Conservation (phyloP, 139 green algal species). For the Zygnema circumcarinatum region DNA sequence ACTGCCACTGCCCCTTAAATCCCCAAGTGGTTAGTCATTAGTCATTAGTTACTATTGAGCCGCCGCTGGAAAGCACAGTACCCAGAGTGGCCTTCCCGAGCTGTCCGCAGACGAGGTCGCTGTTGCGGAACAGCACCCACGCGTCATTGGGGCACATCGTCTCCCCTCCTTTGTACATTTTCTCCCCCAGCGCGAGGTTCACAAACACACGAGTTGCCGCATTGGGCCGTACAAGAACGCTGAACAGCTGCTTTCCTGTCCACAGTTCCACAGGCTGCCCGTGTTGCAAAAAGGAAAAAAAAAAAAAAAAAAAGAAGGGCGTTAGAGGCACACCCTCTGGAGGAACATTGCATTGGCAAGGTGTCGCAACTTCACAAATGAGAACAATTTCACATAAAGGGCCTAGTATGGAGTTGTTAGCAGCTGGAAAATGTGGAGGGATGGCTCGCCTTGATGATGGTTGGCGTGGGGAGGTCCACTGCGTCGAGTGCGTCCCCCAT, state of each 20-base stretch:
- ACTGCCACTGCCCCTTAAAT: too few relatives aligned
- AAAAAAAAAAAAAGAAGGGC: neutral
- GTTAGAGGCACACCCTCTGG: neutral
- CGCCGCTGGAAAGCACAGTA: neutral
- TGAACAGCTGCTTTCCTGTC: constrained; percentile 98
- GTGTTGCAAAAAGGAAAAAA: neutral
- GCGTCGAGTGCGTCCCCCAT: constrained; percentile 77
- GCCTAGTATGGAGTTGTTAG: too few relatives aligned
- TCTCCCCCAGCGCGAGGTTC: constrained; percentile 89
- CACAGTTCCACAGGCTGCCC: constrained; percentile 93
- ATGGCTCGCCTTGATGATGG: constrained; percentile 63
- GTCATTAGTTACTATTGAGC: too few relatives aligned
- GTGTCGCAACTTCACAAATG: too few relatives aligned
- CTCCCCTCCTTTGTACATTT: constrained; percentile 81
- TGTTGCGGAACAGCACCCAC: constrained; percentile 91
- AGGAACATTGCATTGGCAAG: neutral
- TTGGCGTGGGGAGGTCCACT: constrained; percentile 72
- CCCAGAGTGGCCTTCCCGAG: constrained; percentile 93
- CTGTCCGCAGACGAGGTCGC: constrained; percentile 74
- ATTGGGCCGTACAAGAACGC: constrained; percentile 74
- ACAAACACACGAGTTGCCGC: constrained; percentile 74
- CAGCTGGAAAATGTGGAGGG: too few relatives aligned
- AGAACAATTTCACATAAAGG: neutral
- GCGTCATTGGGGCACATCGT: constrained; percentile 88
- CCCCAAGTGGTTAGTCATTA: too few relatives aligned